These are phyloP conservation scores for Globisporangium spiculum DNA, from an alignment of 352 stramenopile species.

Conservation along the genomic window DNA sequence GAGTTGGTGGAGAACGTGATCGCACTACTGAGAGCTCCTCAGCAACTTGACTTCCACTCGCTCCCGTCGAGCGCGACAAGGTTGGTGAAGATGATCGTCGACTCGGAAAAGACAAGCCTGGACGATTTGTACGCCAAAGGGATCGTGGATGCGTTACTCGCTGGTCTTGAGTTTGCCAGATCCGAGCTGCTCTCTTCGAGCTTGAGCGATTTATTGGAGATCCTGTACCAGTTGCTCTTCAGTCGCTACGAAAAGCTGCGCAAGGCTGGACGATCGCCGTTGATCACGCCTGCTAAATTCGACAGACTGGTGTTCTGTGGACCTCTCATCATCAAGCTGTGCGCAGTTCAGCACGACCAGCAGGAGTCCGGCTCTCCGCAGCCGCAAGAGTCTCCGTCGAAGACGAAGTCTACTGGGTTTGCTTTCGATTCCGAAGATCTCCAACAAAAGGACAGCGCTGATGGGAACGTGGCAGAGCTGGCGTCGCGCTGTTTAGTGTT, in stretches of 20 bases:
- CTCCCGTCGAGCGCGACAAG: constrained; percentile 33
- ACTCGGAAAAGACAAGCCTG: constrained; percentile 13
- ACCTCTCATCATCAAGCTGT: constrained; percentile 37
- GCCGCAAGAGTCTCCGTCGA: constrained; percentile 13
- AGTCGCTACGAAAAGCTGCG: constrained; percentile 29
- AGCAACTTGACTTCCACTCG: constrained; percentile 21
- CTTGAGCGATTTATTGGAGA: constrained; percentile 30
- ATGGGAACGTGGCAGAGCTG: constrained; percentile 32
- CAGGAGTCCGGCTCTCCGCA: constrained; percentile 13
- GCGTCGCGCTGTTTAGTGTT: constrained; percentile 58
- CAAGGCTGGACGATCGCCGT: constrained; percentile 11
- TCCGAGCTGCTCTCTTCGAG: constrained; percentile 8
- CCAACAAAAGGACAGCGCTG: constrained; percentile 6
- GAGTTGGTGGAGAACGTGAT: constrained; percentile 27
- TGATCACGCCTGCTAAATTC: constrained; percentile 22
- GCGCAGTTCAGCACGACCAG: constrained; percentile 16
- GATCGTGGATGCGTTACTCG: constrained; percentile 25
- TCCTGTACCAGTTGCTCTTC: constrained; percentile 38
- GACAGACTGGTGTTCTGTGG: constrained; percentile 26
- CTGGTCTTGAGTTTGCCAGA: constrained; percentile 26
- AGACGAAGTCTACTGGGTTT: not conserved
- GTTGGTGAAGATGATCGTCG: constrained; percentile 36
- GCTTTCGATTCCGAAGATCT: not conserved
- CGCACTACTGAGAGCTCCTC: constrained; percentile 31
- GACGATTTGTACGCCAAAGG: constrained; percentile 33